Percentiles rank a stretch among this genome's conserved stretches.
Conservation (phyloP, 129 eudicot species). For the Solidago caesia region DNA sequence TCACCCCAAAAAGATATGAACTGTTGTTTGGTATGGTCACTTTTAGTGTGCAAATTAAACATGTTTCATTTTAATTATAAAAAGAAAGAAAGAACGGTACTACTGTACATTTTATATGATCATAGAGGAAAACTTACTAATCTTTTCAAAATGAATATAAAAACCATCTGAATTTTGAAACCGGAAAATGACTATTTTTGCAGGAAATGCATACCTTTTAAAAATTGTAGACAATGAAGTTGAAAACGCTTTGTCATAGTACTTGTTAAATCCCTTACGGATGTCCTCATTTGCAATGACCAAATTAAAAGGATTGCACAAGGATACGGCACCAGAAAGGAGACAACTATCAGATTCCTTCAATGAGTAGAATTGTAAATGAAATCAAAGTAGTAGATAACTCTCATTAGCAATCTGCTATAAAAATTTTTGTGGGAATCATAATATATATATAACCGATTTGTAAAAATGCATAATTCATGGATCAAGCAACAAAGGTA, state of each 20-base stretch:
- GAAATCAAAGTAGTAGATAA: not conserved
- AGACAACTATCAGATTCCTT: slow-evolving; percentile 74
- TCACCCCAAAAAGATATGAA: too few relatives aligned
- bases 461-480: not conserved
- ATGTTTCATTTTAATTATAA: too few relatives aligned
- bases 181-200: too few relatives aligned
- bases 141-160: not conserved
- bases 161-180: not conserved
- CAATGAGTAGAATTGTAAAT: slow-evolving; percentile 5
- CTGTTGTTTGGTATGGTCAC: too few relatives aligned
- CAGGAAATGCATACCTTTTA: slow-evolving; percentile 37
- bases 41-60: too few relatives aligned
- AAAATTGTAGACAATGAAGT: slow-evolving; percentile 70
- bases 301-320: slow-evolving; percentile 93
- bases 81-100: too few relatives aligned
- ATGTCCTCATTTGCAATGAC: slow-evolving; percentile 84
- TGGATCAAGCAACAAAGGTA: not conserved
- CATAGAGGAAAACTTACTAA: not conserved
- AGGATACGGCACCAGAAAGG: slow-evolving; percentile 94
- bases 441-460: too few relatives aligned
- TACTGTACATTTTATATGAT: too few relatives aligned
- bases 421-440: too few relatives aligned
- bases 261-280: slow-evolving; percentile 71
- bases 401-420: too few relatives aligned
- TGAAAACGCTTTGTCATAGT: slow-evolving; percentile 80